Percentiles rank a stretch among this genome's conserved stretches.
Evolutionary conservation across 345 rosid species (phyloP).

Genomic region (Eucalyptus paniculata): DNA sequence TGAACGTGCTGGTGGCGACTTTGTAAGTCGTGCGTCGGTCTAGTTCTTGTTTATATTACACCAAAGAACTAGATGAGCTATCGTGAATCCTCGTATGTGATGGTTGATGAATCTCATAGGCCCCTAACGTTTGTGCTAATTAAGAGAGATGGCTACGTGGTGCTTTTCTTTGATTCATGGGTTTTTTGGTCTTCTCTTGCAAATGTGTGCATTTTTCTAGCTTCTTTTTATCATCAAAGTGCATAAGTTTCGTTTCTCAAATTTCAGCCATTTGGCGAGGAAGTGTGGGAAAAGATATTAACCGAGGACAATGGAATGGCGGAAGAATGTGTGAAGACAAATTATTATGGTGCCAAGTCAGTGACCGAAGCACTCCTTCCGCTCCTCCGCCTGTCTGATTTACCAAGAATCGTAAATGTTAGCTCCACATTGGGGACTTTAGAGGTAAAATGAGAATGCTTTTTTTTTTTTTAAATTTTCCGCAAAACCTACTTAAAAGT

Average conservation of each 20-base stretch:
- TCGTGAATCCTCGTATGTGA: neutral
- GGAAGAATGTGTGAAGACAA: constrained; percentile 24
- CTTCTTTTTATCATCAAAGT: neutral
- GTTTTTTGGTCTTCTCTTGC: neutral
- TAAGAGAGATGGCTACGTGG: neutral
- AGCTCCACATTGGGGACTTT: neutral
- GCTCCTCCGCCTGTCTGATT: constrained; percentile 19
- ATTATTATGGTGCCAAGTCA: constrained; percentile 26
- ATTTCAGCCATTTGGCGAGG: constrained; percentile 1
- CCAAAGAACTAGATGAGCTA: neutral
- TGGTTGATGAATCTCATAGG: neutral
- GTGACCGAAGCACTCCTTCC: constrained; percentile 20
- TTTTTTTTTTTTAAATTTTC: too few relatives aligned
- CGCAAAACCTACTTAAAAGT: neutral
- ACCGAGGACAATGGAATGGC: constrained; percentile 4
- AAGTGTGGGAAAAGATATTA: neutral
- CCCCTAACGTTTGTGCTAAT: neutral
- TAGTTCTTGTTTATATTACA: neutral
- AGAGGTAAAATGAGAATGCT: constrained; percentile 1
- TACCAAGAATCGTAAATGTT: constrained; percentile 24
- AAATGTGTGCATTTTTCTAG: neutral
- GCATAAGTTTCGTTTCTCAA: neutral
- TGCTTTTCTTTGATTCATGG: neutral
- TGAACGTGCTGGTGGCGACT: neutral
- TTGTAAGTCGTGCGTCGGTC: neutral